A percentile compares a stretch with the other conserved stretches of the same genome.
Conservation (phyloP, 2,329 filamentous ascomycete genomes). For the Xylaria sp. region DNA sequence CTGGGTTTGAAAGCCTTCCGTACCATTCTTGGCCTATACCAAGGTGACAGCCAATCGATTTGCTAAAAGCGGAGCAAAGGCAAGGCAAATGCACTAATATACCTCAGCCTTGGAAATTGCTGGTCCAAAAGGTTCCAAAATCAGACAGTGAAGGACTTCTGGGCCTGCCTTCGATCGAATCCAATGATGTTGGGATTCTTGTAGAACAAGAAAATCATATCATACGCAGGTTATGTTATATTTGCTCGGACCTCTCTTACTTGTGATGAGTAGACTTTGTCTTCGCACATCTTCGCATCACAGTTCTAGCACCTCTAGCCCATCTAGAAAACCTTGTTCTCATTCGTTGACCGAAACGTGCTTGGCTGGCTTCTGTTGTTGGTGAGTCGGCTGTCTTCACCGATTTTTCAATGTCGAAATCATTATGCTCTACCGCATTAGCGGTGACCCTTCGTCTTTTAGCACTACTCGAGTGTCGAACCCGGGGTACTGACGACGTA, state of each 20-base stretch:
- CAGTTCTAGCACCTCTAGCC: constrained; percentile 45
- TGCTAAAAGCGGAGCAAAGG: constrained; percentile 42
- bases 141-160: constrained; percentile 36
- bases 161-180: constrained; percentile 42
- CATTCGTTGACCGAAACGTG: constrained; percentile 43
- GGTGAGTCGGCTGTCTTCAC: constrained; percentile 24
- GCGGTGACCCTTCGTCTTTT: constrained; percentile 19
- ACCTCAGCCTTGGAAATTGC: constrained; percentile 34
- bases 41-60: constrained; percentile 43
- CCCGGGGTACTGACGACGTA: constrained; percentile 5
- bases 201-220: constrained; percentile 33
- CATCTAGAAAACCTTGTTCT: constrained; percentile 45
- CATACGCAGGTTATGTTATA: constrained; percentile 28
- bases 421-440: constrained; percentile 29
- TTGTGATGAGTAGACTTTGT: constrained; percentile 31
- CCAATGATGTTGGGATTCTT: constrained; percentile 44
- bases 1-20: constrained; percentile 43
- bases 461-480: constrained; percentile 11
- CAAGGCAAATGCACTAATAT: constrained; percentile 39
- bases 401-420: constrained; percentile 29
- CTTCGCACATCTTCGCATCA: constrained; percentile 39
- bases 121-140: constrained; percentile 47
- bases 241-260: constrained; percentile 18
- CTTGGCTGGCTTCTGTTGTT: constrained; percentile 21
- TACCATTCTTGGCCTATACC: constrained; percentile 46